phyloP scores from a whole-genome alignment of 495 filamentous ascomycete genomes.

The Echria macrotheca region DNA sequence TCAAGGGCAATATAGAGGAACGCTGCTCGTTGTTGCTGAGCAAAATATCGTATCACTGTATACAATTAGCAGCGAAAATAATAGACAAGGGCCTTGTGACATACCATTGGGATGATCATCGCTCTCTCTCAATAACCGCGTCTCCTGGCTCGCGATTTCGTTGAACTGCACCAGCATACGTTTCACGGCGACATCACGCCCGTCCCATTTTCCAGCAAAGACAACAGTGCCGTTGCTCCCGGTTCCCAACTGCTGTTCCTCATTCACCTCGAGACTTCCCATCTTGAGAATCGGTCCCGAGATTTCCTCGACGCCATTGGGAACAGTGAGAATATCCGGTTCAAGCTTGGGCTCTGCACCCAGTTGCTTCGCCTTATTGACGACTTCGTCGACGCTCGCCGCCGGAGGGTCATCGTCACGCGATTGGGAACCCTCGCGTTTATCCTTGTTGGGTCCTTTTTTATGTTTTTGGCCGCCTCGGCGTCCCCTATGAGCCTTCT shows the following conservation, averaged over 20 bases:
- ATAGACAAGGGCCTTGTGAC: too few species aligned
- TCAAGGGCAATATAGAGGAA: constrained; percentile 97
- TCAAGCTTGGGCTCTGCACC: constrained; percentile 47
- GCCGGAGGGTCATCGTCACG: constrained; percentile 34
- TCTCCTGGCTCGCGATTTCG: constrained; percentile 92
- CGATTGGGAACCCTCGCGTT: constrained; percentile 35
- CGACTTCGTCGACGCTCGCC: constrained; percentile 39
- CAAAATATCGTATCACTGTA: constrained; percentile 89
- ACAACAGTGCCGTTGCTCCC: constrained; percentile 86
- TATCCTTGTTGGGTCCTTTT: constrained; percentile 43
- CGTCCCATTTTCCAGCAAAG: constrained; percentile 79
- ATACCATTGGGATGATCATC: constrained; percentile 84
- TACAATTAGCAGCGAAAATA: too few species aligned
- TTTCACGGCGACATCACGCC: constrained; percentile 91
- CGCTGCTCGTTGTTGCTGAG: constrained; percentile 78
- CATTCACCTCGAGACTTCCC: constrained; percentile 66
- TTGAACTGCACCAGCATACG: constrained; percentile 92
- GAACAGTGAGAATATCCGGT: constrained; percentile 49
- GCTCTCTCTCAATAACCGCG: constrained; percentile 80
- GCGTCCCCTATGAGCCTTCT: constrained; percentile 74
- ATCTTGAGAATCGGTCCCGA: constrained; percentile 60
- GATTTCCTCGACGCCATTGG: constrained; percentile 47
- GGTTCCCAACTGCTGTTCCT: constrained; percentile 65
- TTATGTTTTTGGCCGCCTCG: constrained; percentile 74
- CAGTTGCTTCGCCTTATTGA: constrained; percentile 40